Evolutionary conservation across 768 basidiomycete genomes (phyloP), one percentile per base, ranked within the genome.

Genomic region (Strobilomyces echinocephalus): DNA sequence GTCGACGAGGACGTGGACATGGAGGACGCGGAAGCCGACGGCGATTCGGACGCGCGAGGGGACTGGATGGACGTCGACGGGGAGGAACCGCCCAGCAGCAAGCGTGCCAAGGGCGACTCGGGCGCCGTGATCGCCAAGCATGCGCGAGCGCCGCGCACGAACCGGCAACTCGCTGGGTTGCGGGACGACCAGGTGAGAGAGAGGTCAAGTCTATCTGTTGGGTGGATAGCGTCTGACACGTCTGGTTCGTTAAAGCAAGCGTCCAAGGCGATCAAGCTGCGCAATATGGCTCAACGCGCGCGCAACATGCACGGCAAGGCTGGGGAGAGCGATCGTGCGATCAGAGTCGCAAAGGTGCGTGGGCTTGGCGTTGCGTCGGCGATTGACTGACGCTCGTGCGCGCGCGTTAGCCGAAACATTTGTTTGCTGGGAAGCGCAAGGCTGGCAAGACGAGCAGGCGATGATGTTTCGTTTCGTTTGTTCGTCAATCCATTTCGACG

Each of bases 261-360:
- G 31, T 76, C 82, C 55, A 87, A 85, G 66, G 91, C 95, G 16
- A 73, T 81, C 69, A 83, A 87, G 64, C 76, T 97, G 53, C 87
- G 91, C 60, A 90, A 91, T 63, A 80, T 95, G 50, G 87, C 86
- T 7, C 93, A 95, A 69, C 79, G 95, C 60, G 81, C 80, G 50
- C 87, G 92, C 55, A 95, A 95, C 69, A 83, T 84, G 77, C 78
- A 84, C 41, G 95, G 92, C 24, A 91, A 87, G 68, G 95, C 94
- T 36, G 91, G 90, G 54, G 95, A 99, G 79, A 77, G 82, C 54
- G 92, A 95, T 74, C 84, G 90, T 59, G 79, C 79, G 11, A 92
- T 92, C 73, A 79, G 74, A 65, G 79, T 78, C 57, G 91, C 91
- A 79, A 91, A 88, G 89, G 91, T 91, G 48, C 12, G 78, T 74